Evolutionary conservation across 345 rosid genomes (phyloP), one percentile per base, ranked within the genome.

Genomic region (Eutrema heterophyllum): DNA sequence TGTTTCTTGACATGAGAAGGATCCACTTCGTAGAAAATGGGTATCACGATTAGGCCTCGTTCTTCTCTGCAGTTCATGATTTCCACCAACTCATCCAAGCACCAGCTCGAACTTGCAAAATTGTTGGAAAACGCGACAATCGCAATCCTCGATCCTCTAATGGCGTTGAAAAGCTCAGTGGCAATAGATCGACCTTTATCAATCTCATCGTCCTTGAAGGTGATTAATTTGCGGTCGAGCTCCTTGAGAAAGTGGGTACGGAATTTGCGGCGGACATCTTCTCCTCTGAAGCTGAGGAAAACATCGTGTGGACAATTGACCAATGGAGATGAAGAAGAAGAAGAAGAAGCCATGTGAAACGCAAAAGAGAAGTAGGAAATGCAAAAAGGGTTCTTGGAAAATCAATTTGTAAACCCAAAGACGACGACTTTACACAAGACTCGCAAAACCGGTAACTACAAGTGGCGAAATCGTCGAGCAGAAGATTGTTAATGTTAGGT

Each of bases 201-300:
- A 33, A 33, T 57, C 27, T 57, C 27, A 35, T 57, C 62, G 62
- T 57, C 62, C 62, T 16, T 57, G 43, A 35, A 57, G 62, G 60
- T 57, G 62, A 57, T 57, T 9, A 57, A 9, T 5, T 57, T 57
- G 62, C 62, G 44, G 27, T 16, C 12, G 27, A 57, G 62, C 62
- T 57, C 62, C 41, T 57, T 57, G 43, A 57, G 62, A 57, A 57
- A 57, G 62, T 57, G 62, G 43, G 62, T 35, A 57, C 43, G 62
- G 62, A 57, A 57, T 56, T 21, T 35, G 27, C 1, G 0, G 40
- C 62, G 62, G 0, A 57, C 29, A 24, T 57, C 62, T 57, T 35
- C 62, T 4, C 62, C 62, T 57, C 62, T 35, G 43, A 57, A 57
- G 24, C 62, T 57, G 62, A 57, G 63, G 63, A 58, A 57, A 58